A percentile compares a stretch with the other conserved stretches of the same genome.
Conservation (phyloP, 176 grass and related monocot species). For the Alopecurus myosuroides region DNA sequence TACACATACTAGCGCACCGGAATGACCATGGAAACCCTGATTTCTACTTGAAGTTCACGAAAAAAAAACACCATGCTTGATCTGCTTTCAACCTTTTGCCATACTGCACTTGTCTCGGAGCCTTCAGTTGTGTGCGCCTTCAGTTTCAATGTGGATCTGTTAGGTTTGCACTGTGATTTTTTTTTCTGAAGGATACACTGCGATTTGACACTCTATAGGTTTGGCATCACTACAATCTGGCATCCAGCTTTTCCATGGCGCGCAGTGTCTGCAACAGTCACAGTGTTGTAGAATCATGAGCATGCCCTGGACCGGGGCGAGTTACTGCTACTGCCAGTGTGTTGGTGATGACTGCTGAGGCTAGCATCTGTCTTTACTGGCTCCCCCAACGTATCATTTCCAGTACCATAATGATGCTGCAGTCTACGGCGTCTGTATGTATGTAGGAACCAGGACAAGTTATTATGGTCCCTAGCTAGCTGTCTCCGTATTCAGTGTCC, state of each 20-base stretch:
- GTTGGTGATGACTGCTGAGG: neutral
- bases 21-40: constrained; percentile 2
- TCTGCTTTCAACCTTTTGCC: neutral
- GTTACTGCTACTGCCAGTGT: constrained; percentile 11
- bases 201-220: neutral
- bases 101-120: neutral
- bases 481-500: neutral
- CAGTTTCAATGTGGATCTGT: neutral
- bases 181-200: neutral
- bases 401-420: constrained; percentile 25
- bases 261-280: neutral
- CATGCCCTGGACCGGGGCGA: constrained; percentile 10
- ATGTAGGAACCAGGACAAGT: constrained; percentile 10
- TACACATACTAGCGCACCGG: neutral
- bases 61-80: neutral
- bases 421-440: neutral
- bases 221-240: neutral
- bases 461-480: constrained; percentile 28
- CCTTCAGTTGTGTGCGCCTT: neutral
- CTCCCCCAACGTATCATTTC: constrained; percentile 20
- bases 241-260: neutral
- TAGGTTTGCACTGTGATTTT: neutral
- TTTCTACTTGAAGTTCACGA: neutral
- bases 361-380: constrained; percentile 7
- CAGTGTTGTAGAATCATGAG: constrained; percentile 18